Evolutionary conservation across 495 filamentous ascomycete genomes (phyloP).

Genomic region (Aspergillus haitiensis): DNA sequence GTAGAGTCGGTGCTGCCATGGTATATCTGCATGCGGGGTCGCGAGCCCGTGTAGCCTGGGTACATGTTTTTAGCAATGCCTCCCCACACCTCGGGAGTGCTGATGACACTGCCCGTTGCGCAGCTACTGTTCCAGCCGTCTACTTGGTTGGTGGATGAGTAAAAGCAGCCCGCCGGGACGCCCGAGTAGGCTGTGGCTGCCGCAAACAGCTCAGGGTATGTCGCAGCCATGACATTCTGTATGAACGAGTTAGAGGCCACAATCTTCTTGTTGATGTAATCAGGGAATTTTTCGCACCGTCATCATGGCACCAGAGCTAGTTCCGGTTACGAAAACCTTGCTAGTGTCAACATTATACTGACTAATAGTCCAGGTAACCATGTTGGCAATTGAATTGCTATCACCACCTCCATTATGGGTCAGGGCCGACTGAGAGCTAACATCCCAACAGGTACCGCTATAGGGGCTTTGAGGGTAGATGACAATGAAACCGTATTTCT

Average conservation of each 20-base stretch:
- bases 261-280: neutral
- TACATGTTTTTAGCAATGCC: slow-evolving; percentile 51
- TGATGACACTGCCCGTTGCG: slow-evolving; percentile 47
- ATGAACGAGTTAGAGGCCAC: neutral
- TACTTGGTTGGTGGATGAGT: slow-evolving; percentile 45
- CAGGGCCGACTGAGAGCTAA: slow-evolving; percentile 52
- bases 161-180: slow-evolving; percentile 62
- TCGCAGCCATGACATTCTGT: slow-evolving; percentile 55
- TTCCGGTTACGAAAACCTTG: slow-evolving; percentile 54
- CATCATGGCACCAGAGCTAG: slow-evolving; percentile 60
- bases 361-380: slow-evolving; percentile 55
- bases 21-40: slow-evolving; percentile 57
- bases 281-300: slow-evolving; percentile 26
- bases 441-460: slow-evolving; percentile 59
- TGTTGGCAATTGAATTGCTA: slow-evolving; percentile 58
- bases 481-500: slow-evolving; percentile 56
- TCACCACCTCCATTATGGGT: slow-evolving; percentile 60
- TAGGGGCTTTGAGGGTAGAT: slow-evolving; percentile 55
- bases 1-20: slow-evolving; percentile 54
- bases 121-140: slow-evolving; percentile 40
- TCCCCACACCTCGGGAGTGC: slow-evolving; percentile 52
- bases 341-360: slow-evolving; percentile 50
- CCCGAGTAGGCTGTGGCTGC: slow-evolving; percentile 59
- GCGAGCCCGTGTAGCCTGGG: slow-evolving; percentile 53
- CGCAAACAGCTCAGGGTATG: slow-evolving; percentile 59